A percentile compares a stretch with the other conserved stretches of the same genome.
phyloP scores from a whole-genome alignment of 2,329 filamentous ascomycete species.

The Pezizomycotina sp. region DNA sequence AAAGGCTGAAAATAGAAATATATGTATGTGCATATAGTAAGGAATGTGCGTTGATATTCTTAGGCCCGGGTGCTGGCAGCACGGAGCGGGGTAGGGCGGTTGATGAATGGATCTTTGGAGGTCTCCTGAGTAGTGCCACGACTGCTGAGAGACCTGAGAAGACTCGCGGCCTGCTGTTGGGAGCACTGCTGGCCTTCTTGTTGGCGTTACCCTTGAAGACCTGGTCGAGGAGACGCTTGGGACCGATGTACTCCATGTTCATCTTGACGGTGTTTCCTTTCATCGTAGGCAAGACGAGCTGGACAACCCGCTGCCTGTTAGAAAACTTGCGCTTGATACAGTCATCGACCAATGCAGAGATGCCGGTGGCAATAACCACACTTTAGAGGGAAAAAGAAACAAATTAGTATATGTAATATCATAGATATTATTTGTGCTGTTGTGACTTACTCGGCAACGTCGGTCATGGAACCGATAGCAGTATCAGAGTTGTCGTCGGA shows the following conservation, averaged over 20 bases:
- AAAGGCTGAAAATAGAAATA: constrained; percentile 1
- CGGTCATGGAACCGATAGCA: constrained; percentile 52
- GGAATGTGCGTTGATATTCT: neutral
- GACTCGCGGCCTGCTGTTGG: constrained; percentile 6
- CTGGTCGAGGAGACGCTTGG: constrained; percentile 46
- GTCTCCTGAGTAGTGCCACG: constrained; percentile 11
- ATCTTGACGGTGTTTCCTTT: constrained; percentile 35
- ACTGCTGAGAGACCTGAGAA: constrained; percentile 11
- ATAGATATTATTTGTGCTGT: constrained; percentile 1
- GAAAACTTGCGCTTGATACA: constrained; percentile 52
- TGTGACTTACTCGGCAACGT: constrained; percentile 66
- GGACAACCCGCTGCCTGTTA: constrained; percentile 33
- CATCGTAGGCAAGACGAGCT: constrained; percentile 38
- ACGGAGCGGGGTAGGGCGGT: constrained; percentile 16
- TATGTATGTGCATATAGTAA: neutral
- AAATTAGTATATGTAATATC: neutral
- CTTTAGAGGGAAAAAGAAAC: constrained; percentile 33
- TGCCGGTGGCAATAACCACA: constrained; percentile 74
- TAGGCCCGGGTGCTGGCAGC: constrained; percentile 17
- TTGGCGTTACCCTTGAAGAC: constrained; percentile 36
- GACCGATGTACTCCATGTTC: constrained; percentile 45
- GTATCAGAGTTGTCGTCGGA: constrained; percentile 42
- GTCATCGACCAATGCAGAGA: constrained; percentile 78
- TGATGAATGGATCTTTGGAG: constrained; percentile 11
- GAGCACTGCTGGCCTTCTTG: constrained; percentile 7